Conservation (phyloP, 1,284 basidiomycete species). For the Rhodotorula sp. region DNA sequence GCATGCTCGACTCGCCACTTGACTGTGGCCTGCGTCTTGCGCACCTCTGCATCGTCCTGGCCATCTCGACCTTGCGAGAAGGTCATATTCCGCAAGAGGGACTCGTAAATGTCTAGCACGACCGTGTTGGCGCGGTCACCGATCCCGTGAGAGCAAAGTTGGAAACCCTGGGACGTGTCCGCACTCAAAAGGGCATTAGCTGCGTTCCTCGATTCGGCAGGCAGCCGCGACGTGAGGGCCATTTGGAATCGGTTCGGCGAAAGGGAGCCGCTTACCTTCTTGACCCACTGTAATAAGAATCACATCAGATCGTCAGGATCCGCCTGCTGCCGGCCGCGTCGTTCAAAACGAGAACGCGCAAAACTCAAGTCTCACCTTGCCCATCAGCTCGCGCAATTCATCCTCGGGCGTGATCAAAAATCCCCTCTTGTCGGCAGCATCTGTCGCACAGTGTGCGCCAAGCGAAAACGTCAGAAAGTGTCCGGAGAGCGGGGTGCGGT, state of each 20-base stretch:
- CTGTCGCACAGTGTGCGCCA: background rate
- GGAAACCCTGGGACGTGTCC: slow-evolving; percentile 32
- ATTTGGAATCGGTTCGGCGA: too few relatives aligned
- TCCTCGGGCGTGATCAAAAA: slow-evolving; percentile 63
- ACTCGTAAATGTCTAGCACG: slow-evolving; percentile 75
- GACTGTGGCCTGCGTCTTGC: slow-evolving; percentile 45
- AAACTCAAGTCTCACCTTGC: slow-evolving; percentile 40
- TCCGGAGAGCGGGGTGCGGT: too few relatives aligned
- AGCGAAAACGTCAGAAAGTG: too few relatives aligned
- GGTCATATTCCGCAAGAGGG: slow-evolving; percentile 56
- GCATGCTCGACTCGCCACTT: slow-evolving; percentile 85
- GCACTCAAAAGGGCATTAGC: background rate
- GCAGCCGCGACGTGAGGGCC: background rate
- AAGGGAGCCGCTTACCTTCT: slow-evolving; percentile 20
- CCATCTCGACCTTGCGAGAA: slow-evolving; percentile 39
- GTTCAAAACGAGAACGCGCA: background rate
- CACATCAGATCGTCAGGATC: too few relatives aligned
- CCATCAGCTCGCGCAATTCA: slow-evolving; percentile 59
- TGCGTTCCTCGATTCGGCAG: too few relatives aligned
- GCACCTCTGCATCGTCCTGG: background rate
- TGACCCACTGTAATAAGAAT: slow-evolving; percentile 23
- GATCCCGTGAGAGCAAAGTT: slow-evolving; percentile 78
- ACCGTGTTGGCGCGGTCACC: slow-evolving; percentile 83
- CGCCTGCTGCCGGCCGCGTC: too few relatives aligned
- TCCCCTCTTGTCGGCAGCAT: slow-evolving; percentile 63